These are phyloP conservation scores for Phytophthora citricola DNA, from an alignment of 352 stramenopile species.

Conservation along the genomic window DNA sequence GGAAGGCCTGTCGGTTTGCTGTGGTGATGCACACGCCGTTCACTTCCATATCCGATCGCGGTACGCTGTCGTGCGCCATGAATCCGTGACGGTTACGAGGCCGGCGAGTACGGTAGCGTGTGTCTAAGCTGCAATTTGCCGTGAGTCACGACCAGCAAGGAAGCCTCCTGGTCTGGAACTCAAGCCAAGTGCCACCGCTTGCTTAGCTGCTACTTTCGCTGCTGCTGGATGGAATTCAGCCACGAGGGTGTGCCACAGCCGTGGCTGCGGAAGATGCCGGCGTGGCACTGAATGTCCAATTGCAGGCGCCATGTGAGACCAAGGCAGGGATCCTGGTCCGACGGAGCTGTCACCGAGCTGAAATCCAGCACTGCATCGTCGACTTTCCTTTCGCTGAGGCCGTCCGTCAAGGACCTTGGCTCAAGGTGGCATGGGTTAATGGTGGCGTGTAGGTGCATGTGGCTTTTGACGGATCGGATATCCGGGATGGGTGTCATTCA, in stretches of 20 bases:
- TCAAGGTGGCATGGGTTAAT: not conserved
- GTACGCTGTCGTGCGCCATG: conserved; percentile 2
- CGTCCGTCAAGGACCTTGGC: not conserved
- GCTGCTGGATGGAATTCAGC: conserved; percentile 20
- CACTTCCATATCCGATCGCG: conserved; percentile 6
- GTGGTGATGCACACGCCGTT: conserved; percentile 12
- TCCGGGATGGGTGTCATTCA: no score
- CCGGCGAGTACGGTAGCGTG: not conserved
- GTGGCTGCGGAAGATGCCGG: conserved; percentile 14
- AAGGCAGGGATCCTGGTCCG: conserved; percentile 2
- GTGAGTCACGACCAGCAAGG: conserved; percentile 1
- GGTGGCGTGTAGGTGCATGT: not conserved
- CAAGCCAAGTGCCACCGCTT: conserved; percentile 7
- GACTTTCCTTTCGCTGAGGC: conserved; percentile 26
- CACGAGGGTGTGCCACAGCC: conserved; percentile 4
- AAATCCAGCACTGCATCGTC: conserved; percentile 23
- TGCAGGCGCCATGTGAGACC: conserved; percentile 14
- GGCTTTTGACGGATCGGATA: no score
- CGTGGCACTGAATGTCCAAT: conserved; percentile 23
- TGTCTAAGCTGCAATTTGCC: conserved; percentile 7
- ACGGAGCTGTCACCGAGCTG: conserved; percentile 4
- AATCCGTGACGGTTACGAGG: conserved; percentile 16
- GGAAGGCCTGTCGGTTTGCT: conserved; percentile 11
- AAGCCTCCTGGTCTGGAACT: not conserved
- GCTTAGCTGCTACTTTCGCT: not conserved